phyloP scores from a whole-genome alignment of 805 yeast species.

The Suhomyces sp. region DNA sequence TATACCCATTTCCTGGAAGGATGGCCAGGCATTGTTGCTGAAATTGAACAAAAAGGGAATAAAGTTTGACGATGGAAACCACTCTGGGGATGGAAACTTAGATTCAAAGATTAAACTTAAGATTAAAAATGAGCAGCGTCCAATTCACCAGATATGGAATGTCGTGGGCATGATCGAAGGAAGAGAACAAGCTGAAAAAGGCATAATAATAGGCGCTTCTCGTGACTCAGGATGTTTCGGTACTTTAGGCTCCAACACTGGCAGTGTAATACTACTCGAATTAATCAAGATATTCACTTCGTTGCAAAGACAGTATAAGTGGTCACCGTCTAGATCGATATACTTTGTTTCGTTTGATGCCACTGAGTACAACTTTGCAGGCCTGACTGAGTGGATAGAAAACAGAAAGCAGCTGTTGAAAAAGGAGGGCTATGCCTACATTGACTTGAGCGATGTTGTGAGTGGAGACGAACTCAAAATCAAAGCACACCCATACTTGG shows the following conservation, averaged over 20 bases:
- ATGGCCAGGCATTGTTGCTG: slow-evolving; percentile 43
- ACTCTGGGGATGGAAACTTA: slow-evolving; percentile 23
- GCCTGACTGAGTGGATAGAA: slow-evolving; percentile 77
- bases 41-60: slow-evolving; percentile 23
- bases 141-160: slow-evolving; percentile 71
- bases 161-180: slow-evolving; percentile 77
- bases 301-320: slow-evolving; percentile 59
- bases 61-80: slow-evolving; percentile 25
- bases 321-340: slow-evolving; percentile 82
- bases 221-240: slow-evolving; percentile 78
- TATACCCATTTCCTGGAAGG: slow-evolving; percentile 73
- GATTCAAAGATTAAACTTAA: slow-evolving; percentile 22
- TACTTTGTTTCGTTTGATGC: slow-evolving; percentile 86
- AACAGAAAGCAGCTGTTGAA: slow-evolving; percentile 49
- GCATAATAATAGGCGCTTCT: slow-evolving; percentile 76
- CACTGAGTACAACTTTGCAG: slow-evolving; percentile 74
- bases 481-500: slow-evolving; percentile 64
- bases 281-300: slow-evolving; percentile 65
- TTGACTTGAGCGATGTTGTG: slow-evolving; percentile 70
- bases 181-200: slow-evolving; percentile 70
- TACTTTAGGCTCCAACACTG: slow-evolving; percentile 68
- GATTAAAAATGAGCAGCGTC: slow-evolving; percentile 41
- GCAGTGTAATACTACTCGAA: slow-evolving; percentile 70
- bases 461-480: slow-evolving; percentile 53
- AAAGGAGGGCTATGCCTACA: slow-evolving; percentile 62